Percentiles rank a stretch among this genome's conserved stretches.
These are phyloP conservation scores for Elsinoe batatas DNA, from an alignment of 2,329 filamentous ascomycete genomes.

Conservation along the genomic window DNA sequence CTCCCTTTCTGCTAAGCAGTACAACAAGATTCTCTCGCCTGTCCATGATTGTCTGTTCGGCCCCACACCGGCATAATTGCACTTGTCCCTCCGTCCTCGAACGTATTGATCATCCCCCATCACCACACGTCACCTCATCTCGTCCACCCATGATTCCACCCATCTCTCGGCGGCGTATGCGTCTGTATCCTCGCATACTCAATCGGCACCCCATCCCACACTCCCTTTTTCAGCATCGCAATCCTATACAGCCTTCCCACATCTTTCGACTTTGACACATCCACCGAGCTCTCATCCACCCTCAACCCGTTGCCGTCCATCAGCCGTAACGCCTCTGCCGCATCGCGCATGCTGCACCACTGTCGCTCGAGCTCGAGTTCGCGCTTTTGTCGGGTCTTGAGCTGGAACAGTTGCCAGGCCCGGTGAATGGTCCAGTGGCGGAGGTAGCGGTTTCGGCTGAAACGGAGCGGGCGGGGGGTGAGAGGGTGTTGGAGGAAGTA, in stretches of 20 bases:
- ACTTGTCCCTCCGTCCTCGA: not conserved
- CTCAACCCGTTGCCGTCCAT: slow-evolving; percentile 36
- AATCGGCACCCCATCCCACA: slow-evolving; percentile 75
- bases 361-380: slow-evolving; percentile 65
- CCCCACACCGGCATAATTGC: no score
- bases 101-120: not conserved
- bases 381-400: slow-evolving; percentile 53
- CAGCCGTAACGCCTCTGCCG: slow-evolving; percentile 71
- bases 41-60: no score
- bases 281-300: slow-evolving; percentile 19
- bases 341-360: slow-evolving; percentile 72
- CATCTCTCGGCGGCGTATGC: slow-evolving; percentile 64
- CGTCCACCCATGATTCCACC: slow-evolving; percentile 95
- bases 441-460: slow-evolving; percentile 76
- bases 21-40: no score
- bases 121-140: slow-evolving; percentile 32
- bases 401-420: slow-evolving; percentile 75
- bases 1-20: no score
- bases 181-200: slow-evolving; percentile 83
- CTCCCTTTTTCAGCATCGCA: slow-evolving; percentile 81
- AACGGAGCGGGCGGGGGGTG: slow-evolving; percentile 68
- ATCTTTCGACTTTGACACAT: slow-evolving; percentile 41
- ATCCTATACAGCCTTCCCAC: slow-evolving; percentile 72
- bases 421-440: slow-evolving; percentile 99
- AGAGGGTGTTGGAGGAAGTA: slow-evolving; percentile 61